Evolutionary conservation across 2,329 filamentous ascomycete species (phyloP).

Genomic region (Arthrobotrys sphaeroides): DNA sequence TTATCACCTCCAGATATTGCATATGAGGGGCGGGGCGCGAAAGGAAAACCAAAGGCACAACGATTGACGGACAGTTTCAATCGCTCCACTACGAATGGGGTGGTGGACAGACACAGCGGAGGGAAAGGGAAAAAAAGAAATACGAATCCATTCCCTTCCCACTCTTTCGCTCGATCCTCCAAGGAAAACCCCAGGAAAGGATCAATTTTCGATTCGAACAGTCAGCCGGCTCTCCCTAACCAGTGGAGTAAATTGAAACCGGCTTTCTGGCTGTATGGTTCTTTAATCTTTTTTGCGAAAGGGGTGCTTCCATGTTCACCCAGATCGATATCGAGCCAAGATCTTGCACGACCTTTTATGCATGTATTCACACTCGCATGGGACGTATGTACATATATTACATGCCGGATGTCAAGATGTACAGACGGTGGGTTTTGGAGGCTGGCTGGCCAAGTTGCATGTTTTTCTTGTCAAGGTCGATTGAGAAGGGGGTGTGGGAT

Average conservation of each 20-base stretch:
- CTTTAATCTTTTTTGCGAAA: not conserved
- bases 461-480: not conserved
- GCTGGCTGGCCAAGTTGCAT: no score
- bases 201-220: conserved; percentile 7
- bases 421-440: conserved; percentile 8
- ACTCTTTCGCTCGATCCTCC: conserved; percentile 12
- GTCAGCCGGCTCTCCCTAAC: not conserved
- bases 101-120: no score
- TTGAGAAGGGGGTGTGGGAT: not conserved
- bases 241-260: not conserved
- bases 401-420: not conserved
- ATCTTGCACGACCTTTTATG: conserved; percentile 26
- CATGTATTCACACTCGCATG: conserved; percentile 7
- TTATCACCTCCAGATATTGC: conserved; percentile 43
- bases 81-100: not conserved
- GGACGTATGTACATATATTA: not conserved
- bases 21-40: conserved; percentile 25
- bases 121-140: not conserved
- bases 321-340: conserved; percentile 52
- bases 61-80: conserved; percentile 26
- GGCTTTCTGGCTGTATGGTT: conserved; percentile 15
- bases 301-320: not conserved
- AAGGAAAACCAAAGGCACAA: not conserved
- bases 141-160: not conserved
- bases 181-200: not conserved